Evolutionary conservation across 2,329 filamentous ascomycete genomes (phyloP), one percentile per base, ranked within the genome.

Genomic region (Elsinoe necatrix): DNA sequence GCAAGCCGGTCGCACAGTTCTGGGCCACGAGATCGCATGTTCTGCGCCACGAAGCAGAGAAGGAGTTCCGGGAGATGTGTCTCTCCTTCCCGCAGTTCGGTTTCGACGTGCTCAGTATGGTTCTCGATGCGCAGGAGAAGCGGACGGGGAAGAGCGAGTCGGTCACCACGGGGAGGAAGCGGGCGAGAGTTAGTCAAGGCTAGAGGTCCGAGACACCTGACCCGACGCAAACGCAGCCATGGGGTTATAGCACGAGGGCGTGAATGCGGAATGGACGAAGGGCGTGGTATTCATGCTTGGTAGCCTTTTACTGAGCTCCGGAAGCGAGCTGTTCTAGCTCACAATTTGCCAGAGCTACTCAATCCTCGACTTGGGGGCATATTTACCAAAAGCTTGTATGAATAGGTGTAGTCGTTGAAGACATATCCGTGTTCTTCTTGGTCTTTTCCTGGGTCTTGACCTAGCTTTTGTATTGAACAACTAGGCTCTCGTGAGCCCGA

Each of bases 1-100:
- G 90, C 63, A 86, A 82, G 61, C 89, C 90, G 1, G 83, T 95
- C 52, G 89, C 88, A n/a, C 86, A 85, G 56, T 95, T 95, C 76
- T 95, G 90, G 90, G 89, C 89, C 4, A 85, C 81, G 47, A 79
- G 87, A 60, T 85, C 81, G 58, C 89, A 93, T 73, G 84, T 88
- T 11, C 75, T 95, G 61, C 85, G 91, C 16, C 80, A 91, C 71
- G 89, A 95, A 72, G 89, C 90, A 35, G 89, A 95, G 71, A 80
- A 82, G 5, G 88, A 95, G 72, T 95, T 95, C 80, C 83, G 85
- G 69, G 71, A 79, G 45, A 82, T 95, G 72, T 95, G 91, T 73
- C 74, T 95, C 69, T 87, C 95, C 73, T 90, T 85, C 68, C 91
- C 91, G 16, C 86, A 95, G 68, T 96, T 96, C 68, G 87, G 87